Evolutionary conservation across 441 rosid species (phyloP).

Genomic region (Arabidopsis hybrid): DNA sequence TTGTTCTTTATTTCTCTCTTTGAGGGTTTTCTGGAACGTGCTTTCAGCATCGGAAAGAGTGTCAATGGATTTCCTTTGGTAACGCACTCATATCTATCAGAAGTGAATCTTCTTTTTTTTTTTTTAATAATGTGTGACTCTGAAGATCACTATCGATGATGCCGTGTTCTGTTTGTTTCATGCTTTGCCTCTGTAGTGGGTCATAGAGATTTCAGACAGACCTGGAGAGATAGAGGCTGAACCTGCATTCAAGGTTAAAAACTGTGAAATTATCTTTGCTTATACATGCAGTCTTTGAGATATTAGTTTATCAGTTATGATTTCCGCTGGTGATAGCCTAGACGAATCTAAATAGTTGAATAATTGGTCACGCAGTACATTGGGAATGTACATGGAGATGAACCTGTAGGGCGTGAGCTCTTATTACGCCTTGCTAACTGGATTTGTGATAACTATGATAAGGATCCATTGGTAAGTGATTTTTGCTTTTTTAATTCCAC

Average conservation of each 20-base stretch:
- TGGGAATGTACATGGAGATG: constrained; percentile 98
- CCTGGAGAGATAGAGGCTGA: constrained; percentile 87
- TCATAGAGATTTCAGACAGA: constrained; percentile 90
- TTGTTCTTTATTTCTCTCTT: constrained; percentile 70
- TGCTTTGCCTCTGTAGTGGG: constrained; percentile 65
- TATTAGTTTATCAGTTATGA: neutral
- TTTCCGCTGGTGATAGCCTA: constrained; percentile 9
- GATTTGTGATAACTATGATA: constrained; percentile 85
- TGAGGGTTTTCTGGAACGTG: constrained; percentile 70
- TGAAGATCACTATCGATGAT: neutral
- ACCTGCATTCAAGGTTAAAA: constrained; percentile 94
- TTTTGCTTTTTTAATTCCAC: constrained; percentile 1
- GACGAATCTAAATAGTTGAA: constrained; percentile 33
- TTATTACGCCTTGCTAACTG: constrained; percentile 81
- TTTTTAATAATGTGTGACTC: neutral
- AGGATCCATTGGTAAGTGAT: constrained; percentile 76
- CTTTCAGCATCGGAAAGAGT: constrained; percentile 90
- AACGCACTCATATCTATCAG: constrained; percentile 43
- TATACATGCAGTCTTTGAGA: neutral
- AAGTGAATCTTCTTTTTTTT: constrained; percentile 23
- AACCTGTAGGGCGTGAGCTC: constrained; percentile 96
- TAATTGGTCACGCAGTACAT: constrained; percentile 63
- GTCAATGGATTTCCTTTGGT: constrained; percentile 93
- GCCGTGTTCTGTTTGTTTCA: constrained; percentile 20
- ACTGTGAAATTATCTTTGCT: neutral